Evolutionary conservation across 2,329 filamentous ascomycete species (phyloP).

Genomic region (Escovopsis sp.): DNA sequence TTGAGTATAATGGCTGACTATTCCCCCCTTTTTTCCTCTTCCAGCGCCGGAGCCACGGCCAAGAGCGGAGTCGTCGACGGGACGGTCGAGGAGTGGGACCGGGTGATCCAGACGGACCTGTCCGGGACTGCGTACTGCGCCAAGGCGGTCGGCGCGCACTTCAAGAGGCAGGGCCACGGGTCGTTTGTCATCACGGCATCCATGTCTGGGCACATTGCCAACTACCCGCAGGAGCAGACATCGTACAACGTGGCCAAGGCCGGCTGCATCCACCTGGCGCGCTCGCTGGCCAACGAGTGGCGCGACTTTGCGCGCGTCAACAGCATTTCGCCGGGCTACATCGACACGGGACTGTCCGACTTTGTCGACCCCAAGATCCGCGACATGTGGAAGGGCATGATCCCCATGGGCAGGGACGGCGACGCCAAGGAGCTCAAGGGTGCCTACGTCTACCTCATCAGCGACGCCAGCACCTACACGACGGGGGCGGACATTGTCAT

Average conservation of each 20-base stretch:
- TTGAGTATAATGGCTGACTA: not conserved
- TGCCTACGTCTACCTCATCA: conserved; percentile 64
- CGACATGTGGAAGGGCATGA: conserved; percentile 59
- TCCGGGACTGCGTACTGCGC: conserved; percentile 57
- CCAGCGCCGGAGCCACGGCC: conserved; percentile 51
- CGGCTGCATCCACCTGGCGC: conserved; percentile 33
- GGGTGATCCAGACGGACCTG: conserved; percentile 48
- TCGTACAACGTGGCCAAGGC: conserved; percentile 54
- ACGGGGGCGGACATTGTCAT: conserved; percentile 58
- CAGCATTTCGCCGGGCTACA: conserved; percentile 53
- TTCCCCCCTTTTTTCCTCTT: not conserved
- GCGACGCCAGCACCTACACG: conserved; percentile 61
- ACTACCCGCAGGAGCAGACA: conserved; percentile 53
- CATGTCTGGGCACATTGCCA: conserved; percentile 58
- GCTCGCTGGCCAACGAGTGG: conserved; percentile 48
- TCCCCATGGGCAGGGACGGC: conserved; percentile 57
- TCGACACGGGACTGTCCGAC: conserved; percentile 51
- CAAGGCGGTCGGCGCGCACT: conserved; percentile 47
- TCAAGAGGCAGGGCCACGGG: conserved; percentile 47
- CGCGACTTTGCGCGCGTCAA: conserved; percentile 53
- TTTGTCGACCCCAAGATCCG: conserved; percentile 54
- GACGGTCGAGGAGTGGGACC: conserved; percentile 50
- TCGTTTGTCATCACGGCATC: conserved; percentile 56
- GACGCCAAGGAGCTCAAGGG: conserved; percentile 58
- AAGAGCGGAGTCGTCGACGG: conserved; percentile 54